Percentiles rank a stretch among this genome's conserved stretches.
Evolutionary conservation across 1,284 basidiomycete genomes (phyloP).

Genomic region (Malassezia nana): DNA sequence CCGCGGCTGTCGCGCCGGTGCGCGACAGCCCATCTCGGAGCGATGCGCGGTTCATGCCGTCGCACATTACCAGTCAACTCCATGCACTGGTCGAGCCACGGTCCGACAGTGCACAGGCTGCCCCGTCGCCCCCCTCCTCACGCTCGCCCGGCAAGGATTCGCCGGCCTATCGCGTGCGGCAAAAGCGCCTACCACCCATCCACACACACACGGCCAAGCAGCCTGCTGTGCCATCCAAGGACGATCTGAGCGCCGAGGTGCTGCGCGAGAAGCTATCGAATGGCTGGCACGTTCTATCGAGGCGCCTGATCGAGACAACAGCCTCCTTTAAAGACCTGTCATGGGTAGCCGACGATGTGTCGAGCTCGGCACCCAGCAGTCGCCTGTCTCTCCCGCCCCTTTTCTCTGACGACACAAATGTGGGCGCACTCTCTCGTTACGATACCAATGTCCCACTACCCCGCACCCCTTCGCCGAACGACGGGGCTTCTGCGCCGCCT

Average conservation of each 20-base stretch:
- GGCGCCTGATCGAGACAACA: conserved; percentile 11
- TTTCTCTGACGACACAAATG: background rate
- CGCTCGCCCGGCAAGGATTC: background rate
- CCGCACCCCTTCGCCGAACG: background rate
- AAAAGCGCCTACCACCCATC: background rate
- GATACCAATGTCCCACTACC: background rate
- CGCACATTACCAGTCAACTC: conserved; percentile 1
- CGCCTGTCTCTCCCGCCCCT: conserved; percentile 1
- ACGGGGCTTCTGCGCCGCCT: background rate
- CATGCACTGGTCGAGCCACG: background rate
- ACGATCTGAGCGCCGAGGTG: background rate
- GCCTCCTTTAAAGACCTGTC: background rate
- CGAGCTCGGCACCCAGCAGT: conserved; percentile 8
- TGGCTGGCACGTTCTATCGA: conserved; percentile 15
- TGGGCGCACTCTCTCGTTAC: background rate
- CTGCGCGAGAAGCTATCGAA: conserved; percentile 6
- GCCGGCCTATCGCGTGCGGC: background rate
- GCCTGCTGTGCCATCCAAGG: background rate
- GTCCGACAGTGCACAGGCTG: background rate
- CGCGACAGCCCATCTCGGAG: background rate
- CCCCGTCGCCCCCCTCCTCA: background rate
- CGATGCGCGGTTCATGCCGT: background rate
- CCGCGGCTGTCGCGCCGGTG: background rate
- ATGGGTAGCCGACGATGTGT: conserved; percentile 3
- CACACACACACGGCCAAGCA: background rate